These are phyloP conservation scores for Talaromyces ruber DNA, from an alignment of 495 filamentous ascomycete genomes.

Conservation along the genomic window DNA sequence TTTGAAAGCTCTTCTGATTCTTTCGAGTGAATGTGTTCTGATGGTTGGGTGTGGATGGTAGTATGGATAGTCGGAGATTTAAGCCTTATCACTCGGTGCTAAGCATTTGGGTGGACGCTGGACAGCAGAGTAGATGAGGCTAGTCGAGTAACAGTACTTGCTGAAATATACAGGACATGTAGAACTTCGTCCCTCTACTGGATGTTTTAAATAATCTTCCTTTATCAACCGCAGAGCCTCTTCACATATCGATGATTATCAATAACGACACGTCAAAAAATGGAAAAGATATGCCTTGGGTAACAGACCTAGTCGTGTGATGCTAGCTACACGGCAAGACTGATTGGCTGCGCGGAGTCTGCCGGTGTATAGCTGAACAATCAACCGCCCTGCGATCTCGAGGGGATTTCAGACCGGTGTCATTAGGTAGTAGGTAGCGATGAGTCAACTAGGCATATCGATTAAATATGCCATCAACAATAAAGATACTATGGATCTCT, in stretches of 20 bases:
- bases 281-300: background rate
- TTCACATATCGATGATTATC: background rate
- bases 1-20: background rate
- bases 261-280: background rate
- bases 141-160: background rate
- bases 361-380: background rate
- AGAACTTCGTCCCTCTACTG: too few species aligned
- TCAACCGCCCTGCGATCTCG: background rate
- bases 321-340: background rate
- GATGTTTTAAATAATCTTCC: too few species aligned
- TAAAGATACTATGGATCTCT: background rate
- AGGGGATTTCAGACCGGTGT: background rate
- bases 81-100: background rate
- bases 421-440: background rate
- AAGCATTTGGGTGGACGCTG: background rate
- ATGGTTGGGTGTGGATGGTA: too few species aligned
- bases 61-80: background rate
- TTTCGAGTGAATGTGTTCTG: background rate
- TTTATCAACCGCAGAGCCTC: background rate
- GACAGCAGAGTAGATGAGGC: background rate
- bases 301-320: background rate
- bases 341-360: background rate
- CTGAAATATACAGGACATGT: too few species aligned
- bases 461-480: background rate
- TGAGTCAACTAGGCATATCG: background rate